Evolutionary conservation across 2,329 filamentous ascomycete species (phyloP).

Genomic region (Chaetomium strumarium): DNA sequence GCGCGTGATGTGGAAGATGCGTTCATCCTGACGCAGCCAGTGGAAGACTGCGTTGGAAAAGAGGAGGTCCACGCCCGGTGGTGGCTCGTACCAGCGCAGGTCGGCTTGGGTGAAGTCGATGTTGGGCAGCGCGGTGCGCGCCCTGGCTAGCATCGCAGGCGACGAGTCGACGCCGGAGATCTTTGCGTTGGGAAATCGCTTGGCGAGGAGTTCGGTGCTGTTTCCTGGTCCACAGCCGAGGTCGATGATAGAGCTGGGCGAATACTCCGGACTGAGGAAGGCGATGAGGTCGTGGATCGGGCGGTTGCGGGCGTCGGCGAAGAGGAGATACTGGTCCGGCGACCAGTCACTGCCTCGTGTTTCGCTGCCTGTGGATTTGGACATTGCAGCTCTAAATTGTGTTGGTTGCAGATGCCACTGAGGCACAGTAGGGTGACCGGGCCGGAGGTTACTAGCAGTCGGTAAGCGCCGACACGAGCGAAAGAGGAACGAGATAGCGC

Average conservation of each 20-base stretch:
- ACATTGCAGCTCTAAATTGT: not conserved
- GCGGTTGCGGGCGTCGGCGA: slow-evolving; percentile 17
- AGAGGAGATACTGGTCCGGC: slow-evolving; percentile 19
- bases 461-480: no score
- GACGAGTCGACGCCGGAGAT: slow-evolving; percentile 50
- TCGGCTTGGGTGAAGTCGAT: slow-evolving; percentile 43
- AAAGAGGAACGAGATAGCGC: no score
- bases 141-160: slow-evolving; percentile 49
- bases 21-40: slow-evolving; percentile 42
- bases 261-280: slow-evolving; percentile 30
- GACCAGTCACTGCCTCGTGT: slow-evolving; percentile 11
- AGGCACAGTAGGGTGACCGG: no score
- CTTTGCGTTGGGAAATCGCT: slow-evolving; percentile 41
- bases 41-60: slow-evolving; percentile 56
- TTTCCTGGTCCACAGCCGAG: slow-evolving; percentile 57
- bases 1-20: slow-evolving; percentile 39
- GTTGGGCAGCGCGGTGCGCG: slow-evolving; percentile 35
- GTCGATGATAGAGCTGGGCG: slow-evolving; percentile 44
- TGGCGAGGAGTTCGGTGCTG: slow-evolving; percentile 44
- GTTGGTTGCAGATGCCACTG: not conserved
- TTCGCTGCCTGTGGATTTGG: not conserved
- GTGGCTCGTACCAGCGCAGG: slow-evolving; percentile 35
- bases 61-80: slow-evolving; percentile 36
- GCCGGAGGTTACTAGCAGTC: no score
- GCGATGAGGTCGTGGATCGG: slow-evolving; percentile 42